phyloP scores from a whole-genome alignment of 768 basidiomycete genomes.

The Psilocybe sp. region DNA sequence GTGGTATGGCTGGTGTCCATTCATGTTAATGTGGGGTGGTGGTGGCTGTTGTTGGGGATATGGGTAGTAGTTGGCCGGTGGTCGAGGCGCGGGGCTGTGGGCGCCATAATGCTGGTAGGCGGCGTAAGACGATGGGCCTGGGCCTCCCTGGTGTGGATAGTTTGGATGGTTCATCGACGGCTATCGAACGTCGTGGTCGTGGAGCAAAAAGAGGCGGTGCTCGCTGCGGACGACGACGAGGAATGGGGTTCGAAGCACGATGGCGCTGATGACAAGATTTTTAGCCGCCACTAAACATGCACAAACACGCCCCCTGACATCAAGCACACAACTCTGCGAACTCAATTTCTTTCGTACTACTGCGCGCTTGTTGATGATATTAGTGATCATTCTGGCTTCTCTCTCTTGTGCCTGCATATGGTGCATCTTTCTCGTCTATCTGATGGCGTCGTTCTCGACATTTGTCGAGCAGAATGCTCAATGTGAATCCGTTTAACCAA shows the following conservation, averaged over 20 bases:
- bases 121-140: constrained; percentile 24
- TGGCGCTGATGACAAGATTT: constrained; percentile 15
- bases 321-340: too few relatives aligned
- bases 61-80: constrained; percentile 29
- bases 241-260: constrained; percentile 9
- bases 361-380: too few relatives aligned
- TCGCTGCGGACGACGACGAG: constrained; percentile 5
- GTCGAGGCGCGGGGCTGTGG: constrained; percentile 31
- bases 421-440: too few relatives aligned
- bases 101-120: constrained; percentile 32
- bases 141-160: constrained; percentile 19
- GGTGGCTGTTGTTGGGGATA: constrained; percentile 27
- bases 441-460: too few relatives aligned
- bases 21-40: constrained; percentile 37
- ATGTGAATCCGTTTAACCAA: too few relatives aligned
- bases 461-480: too few relatives aligned
- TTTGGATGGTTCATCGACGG: constrained; percentile 14
- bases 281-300: constrained; percentile 25
- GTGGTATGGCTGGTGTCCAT: constrained; percentile 28
- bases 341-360: too few relatives aligned
- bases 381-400: too few relatives aligned
- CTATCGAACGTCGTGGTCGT: too few relatives aligned
- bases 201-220: too few relatives aligned
- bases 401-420: too few relatives aligned
- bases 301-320: constrained; percentile 13